Evolutionary conservation across 1,139 yeast species (phyloP), one percentile per base, ranked within the genome.

Genomic region (Pichiaceae sp.): DNA sequence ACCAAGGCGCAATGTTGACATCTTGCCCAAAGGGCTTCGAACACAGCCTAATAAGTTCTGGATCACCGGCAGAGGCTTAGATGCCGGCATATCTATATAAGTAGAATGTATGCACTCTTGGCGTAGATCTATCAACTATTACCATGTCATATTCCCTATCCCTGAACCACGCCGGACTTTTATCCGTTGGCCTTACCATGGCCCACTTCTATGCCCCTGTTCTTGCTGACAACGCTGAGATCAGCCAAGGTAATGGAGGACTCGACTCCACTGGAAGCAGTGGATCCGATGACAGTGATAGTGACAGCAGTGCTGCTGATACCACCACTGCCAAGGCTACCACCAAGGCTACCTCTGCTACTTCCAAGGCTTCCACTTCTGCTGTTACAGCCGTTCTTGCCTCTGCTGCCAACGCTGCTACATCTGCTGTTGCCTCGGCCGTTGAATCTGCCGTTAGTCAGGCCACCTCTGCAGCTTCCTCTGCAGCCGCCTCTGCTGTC

Each of bases 391-490:
- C 33, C 23, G 19, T 35, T 14, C 27, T 44, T 21, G 20, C 42
- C 17, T 23, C 44, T 18, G 42, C 44, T 14, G 37, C 42, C 11
- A 20, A 25, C 19, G 14, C 19, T 11, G 18, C 27, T 6, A 18
- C 34, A 9, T 7, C 34, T 12, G 14, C 31, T 9, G 32, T 17
- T 14, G 20, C 31, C 9, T 8, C 31, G 6, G 31, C 19, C 20
- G 8, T 11, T 6, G 18, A 5, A 9, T 29, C 32, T 30, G 25
- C 14, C 15, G 9, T 28, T 34, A 36, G 39, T 12, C 32, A 27
- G 3, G 29, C 34, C 5, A 30, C 39, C 15, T 31, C 41, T 3
- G 34, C 42, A 15, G 35, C 41, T 14, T 33, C 34, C 3, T 12
- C 39, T 18, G 29, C 12, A 6, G 21, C 15, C 16, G 21, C 37